Evolutionary conservation across 169 alveolate species (phyloP), one percentile per base, ranked within the genome.

Genomic region (Cryptosporidium canis): DNA sequence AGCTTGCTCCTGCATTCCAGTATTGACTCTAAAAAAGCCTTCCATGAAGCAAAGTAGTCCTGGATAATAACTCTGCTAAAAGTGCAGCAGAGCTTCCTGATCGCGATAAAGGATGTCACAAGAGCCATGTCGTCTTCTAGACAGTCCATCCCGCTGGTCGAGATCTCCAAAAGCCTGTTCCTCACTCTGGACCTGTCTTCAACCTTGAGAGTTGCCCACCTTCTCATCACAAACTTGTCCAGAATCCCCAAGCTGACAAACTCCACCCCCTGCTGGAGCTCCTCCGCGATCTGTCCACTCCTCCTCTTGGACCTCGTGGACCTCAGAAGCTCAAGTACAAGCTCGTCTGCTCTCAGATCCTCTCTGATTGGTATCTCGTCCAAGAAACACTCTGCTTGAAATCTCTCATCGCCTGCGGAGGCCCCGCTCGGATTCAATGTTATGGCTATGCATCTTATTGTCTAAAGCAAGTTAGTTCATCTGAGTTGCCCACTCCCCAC

Each of bases 11-110:
- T 48, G 33, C 27, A 47, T 1, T 48, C 67, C 11, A 47, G 53
- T 44, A 70, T 70, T 12, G 37, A 16, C 24, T 48, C 33, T 24
- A 70, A 4, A 70, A 70, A 70, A 21, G 35, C 29, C n/a, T 48
- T 48, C 84, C 84, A 70, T 3, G 66, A 51, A 44, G 12, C 31
- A n/a, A 55, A 55, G 55, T 55, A 27, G 8, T 70, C 84, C 55
- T 48, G 35, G 31, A 70, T 70, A 31, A 55, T 55, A 14, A 70
- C 55, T 33, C 41, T 31, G 18, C 67, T 55, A n/a, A 70, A 48
- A 18, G 41, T 70, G 16, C 67, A 70, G 21, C 63, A 51, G 9
- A 70, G 55, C 18, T 55, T 70, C 35, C 84, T 48, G 18, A 70
- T 29, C 1, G 84, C 66, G 35, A 47, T 29, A 3, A 44, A 21